Base-by-base conservation (phyloP, 2,329 filamentous ascomycete species). In the Calonectria henricotiae region DNA sequence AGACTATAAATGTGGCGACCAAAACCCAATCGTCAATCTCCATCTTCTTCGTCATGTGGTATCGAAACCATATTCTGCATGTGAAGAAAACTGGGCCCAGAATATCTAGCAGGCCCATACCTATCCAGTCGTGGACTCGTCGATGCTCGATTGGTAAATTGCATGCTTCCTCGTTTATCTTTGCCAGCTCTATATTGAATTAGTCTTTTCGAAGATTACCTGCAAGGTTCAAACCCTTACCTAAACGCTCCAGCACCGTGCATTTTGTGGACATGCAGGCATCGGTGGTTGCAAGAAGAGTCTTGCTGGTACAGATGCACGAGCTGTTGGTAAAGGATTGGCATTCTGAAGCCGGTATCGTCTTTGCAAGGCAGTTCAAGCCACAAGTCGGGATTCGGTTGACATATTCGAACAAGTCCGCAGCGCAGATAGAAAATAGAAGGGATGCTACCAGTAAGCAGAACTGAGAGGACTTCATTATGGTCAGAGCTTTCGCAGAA, bases 301-400 rank as follows among this genome's bases (percentile, higher is more conserved):
- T 25, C 6, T 58, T 39, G 20, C 51, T 58, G n/a, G 12, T 39
- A 32, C 51, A 58, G 6, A 58, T 58, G 12, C 51, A 58, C 1
- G 51, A 27, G 51, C 51, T 58, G 35, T 58, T 58, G 32, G 2
- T 27, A n/a, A 58, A 39, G 11, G 32, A 25, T 13, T 41, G n/a
- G 8, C 51, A 58, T 58, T 58, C 51, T 13, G 51, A 58, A 58
- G 51, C 51, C 20, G 51, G 51, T 9, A 58, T 39, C 20, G 51
- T 58, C 11, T 58, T 17, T 13, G 37, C 6, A 7, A 58, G 20
- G 23, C 51, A 58, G 9, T 8, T 39, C 51, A 58, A 9, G 0
- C 51, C 51, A 15, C 51, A 58, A 0, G 1, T 0, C 32, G 51
- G 35, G 20, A 58, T 58, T 20, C 39, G n/a, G 12, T 3, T 5